phyloP scores from a whole-genome alignment of 768 basidiomycete genomes.

The Rhodotorula diobovata region DNA sequence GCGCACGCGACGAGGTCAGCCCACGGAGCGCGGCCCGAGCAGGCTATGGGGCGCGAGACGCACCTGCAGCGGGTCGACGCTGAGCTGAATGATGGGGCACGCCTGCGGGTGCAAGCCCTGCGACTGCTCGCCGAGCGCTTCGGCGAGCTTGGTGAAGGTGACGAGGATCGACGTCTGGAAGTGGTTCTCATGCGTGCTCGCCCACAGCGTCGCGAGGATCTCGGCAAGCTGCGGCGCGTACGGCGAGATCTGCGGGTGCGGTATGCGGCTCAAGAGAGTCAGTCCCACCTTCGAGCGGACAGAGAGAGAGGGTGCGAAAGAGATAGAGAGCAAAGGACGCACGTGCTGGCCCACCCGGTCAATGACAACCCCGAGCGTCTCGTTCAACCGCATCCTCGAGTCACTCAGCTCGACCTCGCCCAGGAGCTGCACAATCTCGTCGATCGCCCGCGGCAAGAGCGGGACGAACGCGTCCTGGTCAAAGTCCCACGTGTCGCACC shows the following conservation, averaged over 20 bases:
- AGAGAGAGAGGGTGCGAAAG: not conserved
- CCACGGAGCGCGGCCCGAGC: not conserved
- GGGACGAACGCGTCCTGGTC: conserved; percentile 63
- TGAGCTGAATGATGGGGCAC: conserved; percentile 62
- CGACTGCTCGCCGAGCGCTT: conserved; percentile 65
- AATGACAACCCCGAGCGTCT: conserved; percentile 65
- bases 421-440: conserved; percentile 65
- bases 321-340: conserved; percentile 23
- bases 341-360: conserved; percentile 53
- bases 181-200: conserved; percentile 42
- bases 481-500: conserved; percentile 71
- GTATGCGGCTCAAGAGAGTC: not conserved
- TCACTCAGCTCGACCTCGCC: conserved; percentile 70
- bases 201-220: conserved; percentile 69
- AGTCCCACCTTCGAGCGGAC: not conserved
- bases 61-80: conserved; percentile 52
- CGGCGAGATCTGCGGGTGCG: conserved; percentile 59
- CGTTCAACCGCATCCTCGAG: conserved; percentile 68
- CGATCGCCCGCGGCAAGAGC: conserved; percentile 59
- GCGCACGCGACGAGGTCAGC: too few relatives aligned
- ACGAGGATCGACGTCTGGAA: conserved; percentile 57
- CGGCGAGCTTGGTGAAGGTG: conserved; percentile 65
- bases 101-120: conserved; percentile 57
- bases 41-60: not conserved
- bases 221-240: conserved; percentile 59